Evolutionary conservation across 2,329 filamentous ascomycete species (phyloP).

Genomic region (Xylaria sp.): DNA sequence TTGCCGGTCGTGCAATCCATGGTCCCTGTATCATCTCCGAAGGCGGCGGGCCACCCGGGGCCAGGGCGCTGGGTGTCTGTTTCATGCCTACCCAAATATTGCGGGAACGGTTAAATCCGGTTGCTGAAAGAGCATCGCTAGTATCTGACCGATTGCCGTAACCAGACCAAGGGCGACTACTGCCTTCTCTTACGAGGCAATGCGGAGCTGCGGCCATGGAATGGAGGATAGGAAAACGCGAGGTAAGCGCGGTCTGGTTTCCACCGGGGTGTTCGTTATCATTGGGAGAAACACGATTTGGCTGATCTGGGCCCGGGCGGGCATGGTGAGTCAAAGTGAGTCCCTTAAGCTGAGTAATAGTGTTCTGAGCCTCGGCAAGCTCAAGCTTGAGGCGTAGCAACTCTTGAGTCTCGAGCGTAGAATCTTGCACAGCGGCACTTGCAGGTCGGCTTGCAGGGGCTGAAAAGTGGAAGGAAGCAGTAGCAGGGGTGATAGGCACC

Average conservation of each 20-base stretch:
- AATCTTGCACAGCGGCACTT: constrained; percentile 45
- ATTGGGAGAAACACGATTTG: constrained; percentile 27
- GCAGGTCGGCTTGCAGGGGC: constrained; percentile 48
- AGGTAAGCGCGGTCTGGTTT: constrained; percentile 28
- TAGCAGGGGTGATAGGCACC: constrained; percentile 57
- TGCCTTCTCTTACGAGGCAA: constrained; percentile 35
- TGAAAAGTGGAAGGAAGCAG: constrained; percentile 47
- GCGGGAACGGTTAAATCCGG: constrained; percentile 48
- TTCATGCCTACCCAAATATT: constrained; percentile 53
- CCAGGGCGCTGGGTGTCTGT: constrained; percentile 27
- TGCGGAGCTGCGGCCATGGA: constrained; percentile 33
- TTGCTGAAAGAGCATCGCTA: constrained; percentile 48
- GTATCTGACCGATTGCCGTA: constrained; percentile 52
- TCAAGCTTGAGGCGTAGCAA: constrained; percentile 64
- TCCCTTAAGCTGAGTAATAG: constrained; percentile 66
- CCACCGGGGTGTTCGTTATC: constrained; percentile 26
- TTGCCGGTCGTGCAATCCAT: constrained; percentile 44
- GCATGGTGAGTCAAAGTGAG: constrained; percentile 58
- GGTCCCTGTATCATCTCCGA: constrained; percentile 37
- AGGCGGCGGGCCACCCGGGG: constrained; percentile 27
- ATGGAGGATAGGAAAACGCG: constrained; percentile 20
- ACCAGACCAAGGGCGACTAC: constrained; percentile 47
- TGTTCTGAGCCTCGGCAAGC: constrained; percentile 63
- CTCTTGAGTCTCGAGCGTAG: constrained; percentile 46
- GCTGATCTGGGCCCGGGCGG: constrained; percentile 53